A percentile compares a stretch with the other conserved stretches of the same genome.
Evolutionary conservation across 169 alveolate species (phyloP).

Genomic region (Eimeria sp.): DNA sequence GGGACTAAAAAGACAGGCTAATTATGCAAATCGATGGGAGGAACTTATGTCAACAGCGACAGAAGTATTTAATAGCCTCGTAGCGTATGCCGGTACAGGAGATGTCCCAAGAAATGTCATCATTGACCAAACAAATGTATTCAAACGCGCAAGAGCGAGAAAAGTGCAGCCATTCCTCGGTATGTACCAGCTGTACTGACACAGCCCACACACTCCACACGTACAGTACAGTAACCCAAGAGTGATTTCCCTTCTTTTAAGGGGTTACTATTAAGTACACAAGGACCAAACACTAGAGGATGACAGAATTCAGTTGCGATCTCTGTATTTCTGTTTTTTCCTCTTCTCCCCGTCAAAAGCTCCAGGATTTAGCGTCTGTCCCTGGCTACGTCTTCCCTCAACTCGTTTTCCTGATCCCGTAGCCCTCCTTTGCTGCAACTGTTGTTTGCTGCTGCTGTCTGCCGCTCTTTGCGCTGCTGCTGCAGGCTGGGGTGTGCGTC

Average conservation of each 20-base stretch:
- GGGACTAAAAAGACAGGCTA: constrained; percentile 62
- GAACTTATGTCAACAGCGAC: constrained; percentile 80
- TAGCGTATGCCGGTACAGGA: constrained; percentile 46
- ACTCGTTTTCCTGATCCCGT: too few relatives aligned
- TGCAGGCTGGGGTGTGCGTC: constrained; percentile 76
- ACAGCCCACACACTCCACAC: background rate
- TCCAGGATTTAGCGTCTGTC: too few relatives aligned
- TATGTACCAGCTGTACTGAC: background rate
- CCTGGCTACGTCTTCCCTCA: too few relatives aligned
- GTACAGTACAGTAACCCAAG: background rate
- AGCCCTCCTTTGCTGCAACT: too few relatives aligned
- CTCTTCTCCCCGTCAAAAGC: too few relatives aligned
- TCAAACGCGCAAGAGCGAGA: constrained; percentile 52
- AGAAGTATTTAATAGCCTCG: constrained; percentile 62
- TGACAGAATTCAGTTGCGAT: too few relatives aligned
- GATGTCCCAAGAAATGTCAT: constrained; percentile 59
- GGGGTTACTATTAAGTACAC: too few relatives aligned
- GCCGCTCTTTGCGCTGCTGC: background rate
- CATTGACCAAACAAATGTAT: constrained; percentile 76
- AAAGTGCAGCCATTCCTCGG: constrained; percentile 74
- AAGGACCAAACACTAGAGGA: too few relatives aligned
- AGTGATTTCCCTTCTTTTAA: too few relatives aligned
- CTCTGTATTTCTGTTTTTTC: too few relatives aligned
- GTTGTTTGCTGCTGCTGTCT: background rate
- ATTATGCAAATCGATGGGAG: constrained; percentile 75